Conservation (phyloP, 768 basidiomycete genomes). For the Boletus sp. region DNA sequence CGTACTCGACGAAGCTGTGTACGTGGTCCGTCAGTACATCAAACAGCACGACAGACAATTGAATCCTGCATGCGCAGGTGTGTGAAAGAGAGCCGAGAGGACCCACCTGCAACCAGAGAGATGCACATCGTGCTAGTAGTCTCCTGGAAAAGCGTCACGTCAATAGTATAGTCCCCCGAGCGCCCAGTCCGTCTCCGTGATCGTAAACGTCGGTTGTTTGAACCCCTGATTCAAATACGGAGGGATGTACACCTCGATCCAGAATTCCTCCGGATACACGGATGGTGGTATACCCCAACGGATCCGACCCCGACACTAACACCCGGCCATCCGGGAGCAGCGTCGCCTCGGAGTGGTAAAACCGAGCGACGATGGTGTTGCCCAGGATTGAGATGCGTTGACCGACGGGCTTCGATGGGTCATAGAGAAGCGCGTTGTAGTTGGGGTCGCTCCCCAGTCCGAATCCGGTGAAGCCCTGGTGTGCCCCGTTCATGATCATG, state of each 20-base stretch:
- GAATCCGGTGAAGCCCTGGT: constrained; percentile 69
- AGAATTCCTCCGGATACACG: constrained; percentile 73
- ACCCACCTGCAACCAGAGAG: constrained; percentile 64
- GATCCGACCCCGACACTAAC: constrained; percentile 75
- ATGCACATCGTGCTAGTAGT: constrained; percentile 49
- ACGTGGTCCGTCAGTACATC: neutral
- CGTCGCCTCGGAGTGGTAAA: constrained; percentile 78
- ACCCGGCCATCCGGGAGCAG: constrained; percentile 75
- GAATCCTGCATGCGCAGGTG: too few species aligned
- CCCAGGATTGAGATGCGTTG: constrained; percentile 66
- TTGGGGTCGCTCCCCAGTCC: constrained; percentile 67
- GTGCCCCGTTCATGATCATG: constrained; percentile 74
- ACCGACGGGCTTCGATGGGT: constrained; percentile 56
- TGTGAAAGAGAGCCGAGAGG: too few species aligned
- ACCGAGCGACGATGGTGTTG: constrained; percentile 66
- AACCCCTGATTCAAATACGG: constrained; percentile 73
- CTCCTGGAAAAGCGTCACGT: constrained; percentile 40
- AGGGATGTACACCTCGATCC: constrained; percentile 80
- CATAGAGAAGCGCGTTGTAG: constrained; percentile 63
- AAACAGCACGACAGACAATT: too few species aligned
- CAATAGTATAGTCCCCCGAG: constrained; percentile 56
- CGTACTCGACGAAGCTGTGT: constrained; percentile 65
- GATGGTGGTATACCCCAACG: constrained; percentile 46
- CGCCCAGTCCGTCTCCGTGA: constrained; percentile 60
- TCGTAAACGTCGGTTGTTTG: constrained; percentile 59